Evolutionary conservation across 2,329 filamentous ascomycete species (phyloP), one percentile per base, ranked within the genome.

Genomic region (Epichloe typhina): DNA sequence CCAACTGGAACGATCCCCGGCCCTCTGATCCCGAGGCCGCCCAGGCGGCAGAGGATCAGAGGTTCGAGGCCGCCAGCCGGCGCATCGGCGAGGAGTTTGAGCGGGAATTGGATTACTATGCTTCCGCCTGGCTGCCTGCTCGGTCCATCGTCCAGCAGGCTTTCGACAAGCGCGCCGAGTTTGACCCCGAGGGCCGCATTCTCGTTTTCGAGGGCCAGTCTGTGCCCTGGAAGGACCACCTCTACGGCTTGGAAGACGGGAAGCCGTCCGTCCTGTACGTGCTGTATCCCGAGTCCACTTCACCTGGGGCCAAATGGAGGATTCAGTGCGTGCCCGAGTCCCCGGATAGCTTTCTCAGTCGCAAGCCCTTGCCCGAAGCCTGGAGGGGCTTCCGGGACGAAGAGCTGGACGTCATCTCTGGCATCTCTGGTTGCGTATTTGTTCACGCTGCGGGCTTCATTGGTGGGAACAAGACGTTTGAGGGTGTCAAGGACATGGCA

Each of bases 361-460:
- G 93, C 59, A 95, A 93, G 72, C 83, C 90, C 42, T 74, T 98
- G 57, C 91, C 91, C 4, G 88, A 94, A 69, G 77, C 82, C 17
- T 98, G 93, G 93, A 83, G 91, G 61, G 93, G 93, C 7, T 83
- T 95, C 57, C 78, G 93, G 40, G 93, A 97, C 63, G 83, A 85
- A 59, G 82, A 90, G 67, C 74, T 98, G 49, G 88, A 91, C 66
- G 76, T 78, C 58, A 75, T 89, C 15, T 71, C 77, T 23, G 82
- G 83, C 37, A 73, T 88, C 31, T 72, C 73, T 5, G 88, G 90
- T 6, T 83, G 87, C 55, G 83, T 98, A 31, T 98, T 98, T 65
- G 86, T 96, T 33, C 93, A 98, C 65, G 90, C 90, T 3, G 84
- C 85, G 49, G 93, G 93, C 31, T 98, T 98, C 70, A 97, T 97